Evolutionary conservation across 345 rosid genomes (phyloP), one percentile per base, ranked within the genome.

Genomic region (Eucalyptus polybractea): DNA sequence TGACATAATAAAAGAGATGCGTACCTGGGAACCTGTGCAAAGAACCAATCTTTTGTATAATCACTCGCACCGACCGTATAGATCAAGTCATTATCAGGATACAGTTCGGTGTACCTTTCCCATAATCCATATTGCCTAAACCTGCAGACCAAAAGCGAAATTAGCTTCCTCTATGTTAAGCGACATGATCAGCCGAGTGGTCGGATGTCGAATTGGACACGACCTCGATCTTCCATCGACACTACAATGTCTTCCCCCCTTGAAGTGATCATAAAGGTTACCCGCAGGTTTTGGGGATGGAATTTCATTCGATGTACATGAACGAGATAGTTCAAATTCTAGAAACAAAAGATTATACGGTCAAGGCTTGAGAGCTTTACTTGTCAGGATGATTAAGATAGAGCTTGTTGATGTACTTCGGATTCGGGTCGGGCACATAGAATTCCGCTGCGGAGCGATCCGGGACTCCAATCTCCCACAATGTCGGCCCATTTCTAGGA

Each of bases 391-490:
- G 97, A 58, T 93, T 89, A 21, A 94, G 88, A 56, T 93, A 97
- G 62, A 97, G 94, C 53, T 88, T 94, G 90, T 96, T 97, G 88
- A 95, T 91, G 88, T 94, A 96, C 24, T 89, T 91, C 1, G 97
- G 95, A 76, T 97, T 90, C 22, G 98, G 97, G 88, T 97, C 98
- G 10, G 98, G 99, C 53, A 97, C 81, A 44, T 92, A 96, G 90
- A 95, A 97, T 86, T 95, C 96, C 19, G 94, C 94, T 2, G 98
- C 98, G 29, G 98, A 92, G 37, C 98, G 94, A 89, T 96, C 95
- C 11, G 99, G 98, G 62, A 92, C 81, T 22, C 99, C 99, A 31
- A 97, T 97, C 90, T 97, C 99, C 99, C 99, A 97, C 90, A 97
- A 33, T 1, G 99, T 97, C 4, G 99, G 98, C 6, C 99, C 99